A percentile compares a stretch with the other conserved stretches of the same genome.
These are phyloP conservation scores for Saccharum spontaneum DNA, from an alignment of 176 grass and related monocot species.

Conservation along the genomic window DNA sequence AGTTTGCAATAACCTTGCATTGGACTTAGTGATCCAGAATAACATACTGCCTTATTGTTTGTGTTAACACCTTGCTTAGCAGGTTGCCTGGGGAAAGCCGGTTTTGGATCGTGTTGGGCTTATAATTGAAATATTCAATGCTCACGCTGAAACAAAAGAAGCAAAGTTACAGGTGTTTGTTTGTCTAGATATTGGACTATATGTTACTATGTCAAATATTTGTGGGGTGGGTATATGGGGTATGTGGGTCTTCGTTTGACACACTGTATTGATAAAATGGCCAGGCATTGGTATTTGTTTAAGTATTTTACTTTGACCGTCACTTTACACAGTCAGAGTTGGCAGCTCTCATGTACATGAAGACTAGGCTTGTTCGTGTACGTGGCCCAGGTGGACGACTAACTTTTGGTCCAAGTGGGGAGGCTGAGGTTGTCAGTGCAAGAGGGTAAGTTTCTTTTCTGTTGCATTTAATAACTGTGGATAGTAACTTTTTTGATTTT, in stretches of 20 bases:
- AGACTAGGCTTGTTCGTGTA: conserved; percentile 91
- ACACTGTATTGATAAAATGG: conserved; percentile 19
- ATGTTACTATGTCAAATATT: conserved; percentile 19
- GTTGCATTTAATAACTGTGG: neutral
- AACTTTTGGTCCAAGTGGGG: conserved; percentile 79
- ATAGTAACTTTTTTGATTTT: conserved; percentile 13
- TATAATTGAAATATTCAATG: conserved; percentile 99
- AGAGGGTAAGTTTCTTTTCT: conserved; percentile 59
- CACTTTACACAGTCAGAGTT: conserved; percentile 69
- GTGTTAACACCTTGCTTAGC: conserved; percentile 22
- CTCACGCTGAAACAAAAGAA: conserved; percentile 97
- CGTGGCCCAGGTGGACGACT: conserved; percentile 78
- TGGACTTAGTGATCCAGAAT: neutral
- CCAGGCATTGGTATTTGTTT: conserved; percentile 26
- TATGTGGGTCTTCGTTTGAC: neutral
- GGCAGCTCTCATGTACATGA: conserved; percentile 97
- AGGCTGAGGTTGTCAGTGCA: conserved; percentile 99
- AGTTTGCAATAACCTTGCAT: neutral
- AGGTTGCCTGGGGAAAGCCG: conserved; percentile 75
- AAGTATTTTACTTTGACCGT: conserved; percentile 23
- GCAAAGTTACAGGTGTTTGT: conserved; percentile 81
- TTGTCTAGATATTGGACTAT: conserved; percentile 16
- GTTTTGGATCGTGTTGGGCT: conserved; percentile 91
- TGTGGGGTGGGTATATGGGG: neutral
- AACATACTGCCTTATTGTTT: conserved; percentile 6